Percentiles rank a stretch among this genome's conserved stretches.
These are phyloP conservation scores for Cryptosporidium sp. DNA, from an alignment of 169 alveolate species.

Conservation along the genomic window DNA sequence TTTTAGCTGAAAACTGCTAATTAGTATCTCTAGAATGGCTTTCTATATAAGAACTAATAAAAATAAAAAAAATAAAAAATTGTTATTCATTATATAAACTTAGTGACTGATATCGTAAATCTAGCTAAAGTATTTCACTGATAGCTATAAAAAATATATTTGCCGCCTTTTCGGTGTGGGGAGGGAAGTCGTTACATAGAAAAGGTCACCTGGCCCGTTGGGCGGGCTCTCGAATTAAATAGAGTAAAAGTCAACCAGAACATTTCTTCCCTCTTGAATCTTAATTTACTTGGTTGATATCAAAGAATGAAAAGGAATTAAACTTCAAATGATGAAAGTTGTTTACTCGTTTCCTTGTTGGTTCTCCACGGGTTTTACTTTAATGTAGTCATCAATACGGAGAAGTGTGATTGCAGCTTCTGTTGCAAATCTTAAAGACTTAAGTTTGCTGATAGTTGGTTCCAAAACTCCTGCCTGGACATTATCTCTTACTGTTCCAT, in stretches of 20 bases:
- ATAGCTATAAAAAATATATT: neutral
- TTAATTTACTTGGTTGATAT: neutral
- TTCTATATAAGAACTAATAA: neutral
- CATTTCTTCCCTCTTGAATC: neutral
- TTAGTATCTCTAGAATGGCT: no score
- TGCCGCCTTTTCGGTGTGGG: neutral
- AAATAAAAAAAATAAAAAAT: no score
- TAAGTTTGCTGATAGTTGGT: constrained; percentile 94
- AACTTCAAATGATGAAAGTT: neutral
- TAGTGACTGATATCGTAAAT: neutral
- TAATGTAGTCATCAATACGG: constrained; percentile 97
- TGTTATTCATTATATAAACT: neutral
- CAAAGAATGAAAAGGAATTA: neutral
- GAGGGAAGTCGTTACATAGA: neutral
- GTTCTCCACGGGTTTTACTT: constrained; percentile 80
- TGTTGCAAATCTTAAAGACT: constrained; percentile 96
- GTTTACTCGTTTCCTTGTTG: constrained; percentile 35
- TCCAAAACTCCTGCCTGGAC: constrained; percentile 96
- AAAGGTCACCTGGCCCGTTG: neutral
- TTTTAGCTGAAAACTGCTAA: no score
- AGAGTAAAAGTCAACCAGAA: neutral
- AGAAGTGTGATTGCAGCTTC: constrained; percentile 99
- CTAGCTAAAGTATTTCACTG: neutral
- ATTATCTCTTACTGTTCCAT: constrained; percentile 95
- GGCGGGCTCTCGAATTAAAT: neutral